Conservation (phyloP, 768 basidiomycete genomes). For the Hebeloma cylindrosporum region DNA sequence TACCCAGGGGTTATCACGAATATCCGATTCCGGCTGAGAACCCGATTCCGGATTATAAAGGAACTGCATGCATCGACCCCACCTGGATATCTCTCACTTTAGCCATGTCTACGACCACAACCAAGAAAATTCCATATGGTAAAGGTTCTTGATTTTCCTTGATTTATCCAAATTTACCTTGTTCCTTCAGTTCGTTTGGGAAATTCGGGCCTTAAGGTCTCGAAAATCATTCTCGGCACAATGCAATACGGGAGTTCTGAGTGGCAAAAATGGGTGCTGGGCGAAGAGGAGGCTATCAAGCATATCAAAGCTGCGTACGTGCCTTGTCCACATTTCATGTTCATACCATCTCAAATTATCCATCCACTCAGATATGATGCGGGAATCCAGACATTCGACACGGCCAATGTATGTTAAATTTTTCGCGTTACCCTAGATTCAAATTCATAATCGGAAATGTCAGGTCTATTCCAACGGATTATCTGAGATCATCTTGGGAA, state of each 20-base stretch:
- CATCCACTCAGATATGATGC: slow-evolving; percentile 46
- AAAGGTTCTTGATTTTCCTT: not conserved
- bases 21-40: too few relatives aligned
- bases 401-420: slow-evolving; percentile 40
- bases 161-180: not conserved
- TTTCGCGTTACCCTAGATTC: not conserved
- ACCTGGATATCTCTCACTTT: not conserved
- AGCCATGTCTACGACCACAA: slow-evolving; percentile 2
- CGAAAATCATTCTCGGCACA: slow-evolving; percentile 62
- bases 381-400: slow-evolving; percentile 65
- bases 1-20: not conserved
- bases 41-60: too few relatives aligned
- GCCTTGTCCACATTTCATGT: not conserved
- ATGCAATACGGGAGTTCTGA: slow-evolving; percentile 56
- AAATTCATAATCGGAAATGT: not conserved
- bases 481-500: slow-evolving; percentile 68
- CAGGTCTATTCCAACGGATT: slow-evolving; percentile 66
- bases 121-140: slow-evolving; percentile 17
- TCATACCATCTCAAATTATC: not conserved
- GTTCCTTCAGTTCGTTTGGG: slow-evolving; percentile 42
- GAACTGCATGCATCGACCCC: too few relatives aligned
- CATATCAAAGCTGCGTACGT: slow-evolving; percentile 52
- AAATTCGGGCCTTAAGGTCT: slow-evolving; percentile 60
- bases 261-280: slow-evolving; percentile 50
- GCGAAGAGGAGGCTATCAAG: slow-evolving; percentile 49